Evolutionary conservation across 177 flowering plant species (phyloP).

Genomic region (Vitis hybrid): DNA sequence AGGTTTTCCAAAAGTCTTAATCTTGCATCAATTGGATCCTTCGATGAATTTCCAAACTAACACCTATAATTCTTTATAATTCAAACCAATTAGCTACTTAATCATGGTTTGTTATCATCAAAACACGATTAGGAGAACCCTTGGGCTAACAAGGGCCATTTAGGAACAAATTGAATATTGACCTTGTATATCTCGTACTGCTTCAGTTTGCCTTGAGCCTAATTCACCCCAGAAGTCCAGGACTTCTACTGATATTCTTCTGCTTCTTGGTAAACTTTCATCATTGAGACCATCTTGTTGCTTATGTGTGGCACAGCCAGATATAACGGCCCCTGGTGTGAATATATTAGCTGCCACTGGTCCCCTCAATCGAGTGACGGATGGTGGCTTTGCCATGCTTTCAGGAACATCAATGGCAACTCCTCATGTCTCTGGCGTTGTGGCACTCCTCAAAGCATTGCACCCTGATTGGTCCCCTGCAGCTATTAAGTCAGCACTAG

Average conservation of each 20-base stretch:
- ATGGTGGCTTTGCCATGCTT: conserved; percentile 1
- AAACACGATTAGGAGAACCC: no score
- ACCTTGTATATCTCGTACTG: no score
- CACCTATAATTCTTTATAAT: no score
- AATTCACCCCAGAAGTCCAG: neutral
- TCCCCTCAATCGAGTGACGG: neutral
- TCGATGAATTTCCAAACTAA: no score
- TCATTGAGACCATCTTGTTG: neutral
- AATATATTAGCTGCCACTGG: conserved; percentile 29
- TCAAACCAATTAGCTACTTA: no score
- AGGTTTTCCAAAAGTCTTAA: no score
- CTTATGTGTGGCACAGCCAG: conserved; percentile 23
- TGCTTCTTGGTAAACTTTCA: neutral
- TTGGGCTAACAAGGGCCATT: no score
- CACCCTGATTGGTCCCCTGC: conserved; percentile 15
- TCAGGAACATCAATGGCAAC: conserved; percentile 21
- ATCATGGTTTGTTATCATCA: no score
- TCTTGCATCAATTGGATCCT: no score
- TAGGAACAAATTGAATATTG: no score
- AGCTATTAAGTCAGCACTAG: conserved; percentile 16
- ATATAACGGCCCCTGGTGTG: conserved; percentile 32
- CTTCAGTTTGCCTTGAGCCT: no score
- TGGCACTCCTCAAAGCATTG: conserved; percentile 16
- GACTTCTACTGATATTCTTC: neutral
- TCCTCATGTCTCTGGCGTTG: conserved; percentile 19